Conservation (phyloP, 805 yeast genomes). For the Cyberlindnera mycetangii region DNA sequence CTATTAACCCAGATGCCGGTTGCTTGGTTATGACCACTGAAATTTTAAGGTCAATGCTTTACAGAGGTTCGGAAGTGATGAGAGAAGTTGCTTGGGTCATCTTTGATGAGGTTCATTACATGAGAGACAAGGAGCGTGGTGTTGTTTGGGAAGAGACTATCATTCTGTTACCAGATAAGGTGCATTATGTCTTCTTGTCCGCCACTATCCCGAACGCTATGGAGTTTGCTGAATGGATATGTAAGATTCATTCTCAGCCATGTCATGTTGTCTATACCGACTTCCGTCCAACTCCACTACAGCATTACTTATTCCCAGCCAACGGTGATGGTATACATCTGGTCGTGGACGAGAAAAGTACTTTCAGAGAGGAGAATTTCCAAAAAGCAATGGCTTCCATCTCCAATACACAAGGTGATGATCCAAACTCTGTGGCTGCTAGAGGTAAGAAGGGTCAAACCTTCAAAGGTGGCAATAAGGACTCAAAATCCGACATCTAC, state of each 20-base stretch:
- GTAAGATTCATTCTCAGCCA: conserved; percentile 91
- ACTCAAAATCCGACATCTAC: conserved; percentile 79
- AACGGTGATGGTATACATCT: conserved; percentile 97
- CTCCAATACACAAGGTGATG: conserved; percentile 79
- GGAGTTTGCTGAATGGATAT: conserved; percentile 99
- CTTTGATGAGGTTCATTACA: conserved; percentile 97
- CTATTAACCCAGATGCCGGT: conserved; percentile 97
- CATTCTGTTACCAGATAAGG: conserved; percentile 92
- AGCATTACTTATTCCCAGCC: conserved; percentile 97
- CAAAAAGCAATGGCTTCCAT: conserved; percentile 98
- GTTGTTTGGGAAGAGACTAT: conserved; percentile 99
- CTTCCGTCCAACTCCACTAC: conserved; percentile 98
- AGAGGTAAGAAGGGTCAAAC: conserved; percentile 78
- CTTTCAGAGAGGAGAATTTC: conserved; percentile 94
- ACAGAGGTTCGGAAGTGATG: conserved; percentile 96
- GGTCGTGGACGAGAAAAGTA: conserved; percentile 96
- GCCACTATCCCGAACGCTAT: conserved; percentile 98
- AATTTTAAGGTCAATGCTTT: conserved; percentile 93
- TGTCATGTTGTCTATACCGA: conserved; percentile 98
- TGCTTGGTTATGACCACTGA: conserved; percentile 99
- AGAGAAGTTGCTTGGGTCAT: conserved; percentile 99
- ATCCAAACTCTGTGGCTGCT: conserved; percentile 59
- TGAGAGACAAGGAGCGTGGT: conserved; percentile 97
- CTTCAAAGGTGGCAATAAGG: conserved; percentile 81
- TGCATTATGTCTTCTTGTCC: conserved; percentile 86